These are phyloP conservation scores for Fusarium sp. DNA, from an alignment of 2,329 filamentous ascomycete genomes.

Conservation along the genomic window DNA sequence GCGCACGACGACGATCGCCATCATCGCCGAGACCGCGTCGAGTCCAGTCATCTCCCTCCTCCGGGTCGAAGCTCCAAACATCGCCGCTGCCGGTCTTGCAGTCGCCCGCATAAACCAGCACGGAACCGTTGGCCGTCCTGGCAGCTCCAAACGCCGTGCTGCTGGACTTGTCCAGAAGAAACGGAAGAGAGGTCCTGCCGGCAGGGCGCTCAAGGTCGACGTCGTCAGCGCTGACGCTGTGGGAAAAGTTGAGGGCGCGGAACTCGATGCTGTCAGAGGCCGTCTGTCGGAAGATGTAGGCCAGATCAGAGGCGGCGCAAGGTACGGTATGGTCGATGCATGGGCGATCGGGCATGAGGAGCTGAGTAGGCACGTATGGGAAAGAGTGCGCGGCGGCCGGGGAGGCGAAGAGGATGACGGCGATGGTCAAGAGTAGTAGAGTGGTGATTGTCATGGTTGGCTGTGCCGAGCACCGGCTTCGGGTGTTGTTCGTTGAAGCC, in stretches of 20 bases:
- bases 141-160: slow-evolving; percentile 74
- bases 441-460: slow-evolving; percentile 14
- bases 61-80: slow-evolving; percentile 73
- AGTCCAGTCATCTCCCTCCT: slow-evolving; percentile 33
- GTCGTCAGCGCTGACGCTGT: slow-evolving; percentile 61
- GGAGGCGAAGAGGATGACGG: slow-evolving; percentile 25
- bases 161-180: slow-evolving; percentile 62
- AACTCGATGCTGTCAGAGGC: slow-evolving; percentile 62
- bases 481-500: slow-evolving; percentile 8
- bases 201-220: slow-evolving; percentile 63
- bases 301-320: slow-evolving; percentile 58
- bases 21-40: slow-evolving; percentile 37
- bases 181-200: slow-evolving; percentile 66
- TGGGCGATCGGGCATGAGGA: slow-evolving; percentile 67
- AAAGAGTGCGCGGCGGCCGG: slow-evolving; percentile 60
- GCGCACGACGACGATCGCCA: slow-evolving; percentile 47
- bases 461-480: slow-evolving; percentile 11
- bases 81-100: slow-evolving; percentile 69
- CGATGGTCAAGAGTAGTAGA: slow-evolving; percentile 17
- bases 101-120: slow-evolving; percentile 80
- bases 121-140: slow-evolving; percentile 74
- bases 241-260: slow-evolving; percentile 74
- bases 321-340: slow-evolving; percentile 56
- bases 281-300: slow-evolving; percentile 77
- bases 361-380: slow-evolving; percentile 82